Base-by-base conservation (phyloP, 768 basidiomycete species). In the Panus rudis region DNA sequence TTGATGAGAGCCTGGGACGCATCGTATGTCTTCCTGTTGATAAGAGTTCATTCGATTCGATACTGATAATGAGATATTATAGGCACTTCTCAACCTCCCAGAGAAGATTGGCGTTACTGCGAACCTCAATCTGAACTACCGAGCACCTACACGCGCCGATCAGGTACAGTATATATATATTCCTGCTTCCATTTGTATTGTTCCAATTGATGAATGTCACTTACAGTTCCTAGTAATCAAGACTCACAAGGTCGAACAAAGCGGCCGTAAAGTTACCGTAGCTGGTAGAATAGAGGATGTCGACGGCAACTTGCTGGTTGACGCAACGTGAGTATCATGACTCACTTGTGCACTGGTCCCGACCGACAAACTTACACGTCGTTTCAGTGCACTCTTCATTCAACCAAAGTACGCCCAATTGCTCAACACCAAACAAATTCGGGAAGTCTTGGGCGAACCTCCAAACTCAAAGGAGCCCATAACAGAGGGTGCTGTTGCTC, bases 21-120 rank as follows among this genome's bases (percentile, higher is more conserved):
- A 84, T 79, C 53, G 93, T 93, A 55, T 48, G 81, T 65, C 3
- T n/a, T n/a, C n/a, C n/a, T n/a, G 22, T 19, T 37, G 34, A 45
- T 6, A 2, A 33, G 21, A 13, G n/a, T 12, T 50, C 26, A 34
- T 42, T 38, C 42, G 39, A 4, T 37, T 31, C 17, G 24, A 35
- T 35, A 7, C n/a, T 30, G 28, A 30, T 10, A 30, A 30, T n/a
- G 10, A n/a, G n/a, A 14, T 35, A 35, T 20, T 17, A 0, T 42
- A 94, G 91, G 92, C 94, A 10, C 75, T 93, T 31, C 70, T 73
- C 38, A 90, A 91, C 57, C 66, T 98, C 0, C 91, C 92, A 0
- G 83, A 87, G 17, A 83, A 86, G 56, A 81, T 98, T 31, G 94
- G 89, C 14, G 93, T 98, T 10, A 99, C 94, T 0, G 94, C 93